Evolutionary conservation across 768 basidiomycete species (phyloP), one percentile per base, ranked within the genome.

Genomic region (Saitozyma podzolica): DNA sequence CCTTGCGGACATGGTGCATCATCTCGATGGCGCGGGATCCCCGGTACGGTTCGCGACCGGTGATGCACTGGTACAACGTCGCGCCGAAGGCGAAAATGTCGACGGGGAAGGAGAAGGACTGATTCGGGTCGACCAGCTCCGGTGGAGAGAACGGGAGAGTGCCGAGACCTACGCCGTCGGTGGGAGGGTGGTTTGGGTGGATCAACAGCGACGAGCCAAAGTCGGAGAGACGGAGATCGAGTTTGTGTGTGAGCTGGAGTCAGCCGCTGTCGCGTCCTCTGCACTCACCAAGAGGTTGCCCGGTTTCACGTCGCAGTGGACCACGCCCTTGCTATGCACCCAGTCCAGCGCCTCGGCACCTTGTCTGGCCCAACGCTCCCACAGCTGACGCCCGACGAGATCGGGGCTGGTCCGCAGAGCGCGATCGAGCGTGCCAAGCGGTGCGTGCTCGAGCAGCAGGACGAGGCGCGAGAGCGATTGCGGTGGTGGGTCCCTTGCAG

Each of bases 291-390:
- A 68, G 20, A 81, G 65, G 56, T 82, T 81, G 37, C 80, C 80
- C 6, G 80, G 80, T 66, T 83, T 83, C 66, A 83, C 65, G 69
- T 83, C 82, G 11, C 76, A 80, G 66, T 82, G 82, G 13, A 82
- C 60, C 40, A 83, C 75, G 2, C 78, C 78, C 47, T 78, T 74
- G 20, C 64, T 66, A 57, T 82, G 80, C 47, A 77, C 69, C 76
- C 76, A 80, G 8, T 61, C 69, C 9, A 82, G 65, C 0, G 80
- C 81, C 9, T 58, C 52, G 0, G 66, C 61, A 4, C 80, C 64
- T 65, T 81, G 74, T 16, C 62, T 59, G 0, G 81, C 78, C 80
- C 81, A 80, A 20, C 66, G 63, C 37, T 62, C 58, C 75, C 76
- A 80, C n/a, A 75, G 37, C 10, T 67, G 42, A 42, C 53, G 66